Base-by-base conservation (phyloP, 352 stramenopile species). In the Elongisporangium anandrum region DNA sequence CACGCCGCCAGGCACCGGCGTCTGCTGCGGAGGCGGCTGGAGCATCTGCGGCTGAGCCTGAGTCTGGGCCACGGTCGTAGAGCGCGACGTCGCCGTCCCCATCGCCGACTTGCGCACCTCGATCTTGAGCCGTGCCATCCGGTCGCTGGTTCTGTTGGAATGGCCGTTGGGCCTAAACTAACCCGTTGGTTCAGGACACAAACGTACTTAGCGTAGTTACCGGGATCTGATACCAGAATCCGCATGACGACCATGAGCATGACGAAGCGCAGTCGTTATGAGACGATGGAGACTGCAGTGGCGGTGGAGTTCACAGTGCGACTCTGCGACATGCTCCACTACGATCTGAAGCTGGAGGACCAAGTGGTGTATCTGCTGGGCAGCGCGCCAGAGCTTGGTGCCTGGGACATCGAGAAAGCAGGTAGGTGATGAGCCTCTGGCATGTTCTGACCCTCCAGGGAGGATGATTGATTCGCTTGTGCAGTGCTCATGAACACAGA, bases 331-430 rank as follows among this genome's bases (percentile, higher is more conserved):
- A 54, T 50, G 8, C 55, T 67, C 57, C 52, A 58, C 19, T 34
- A 41, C 45, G 67, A 75, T 21, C 49, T 41, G 20, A 34, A 34
- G 24, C 24, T 34, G 7, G 62, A 52, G n/a, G 64, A 69, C 20
- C 49, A 50, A 34, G 59, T 69, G 20, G 63, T 92, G 49, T 88
- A 67, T 60, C 39, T 92, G 16, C 41, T 90, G 20, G 80, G 82
- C 12, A 86, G 68, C 56, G 67, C 61, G 1, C 7, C 39, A 8
- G 78, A 92, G 60, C 60, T 94, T 9, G 85, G 85, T 19, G 68
- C 72, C 10, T 94, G 84, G 84, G 70, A 88, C 57, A 72, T n/a
- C 15, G 68, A 70, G 19, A 65, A 73, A 47, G 84, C 81, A 50
- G 75, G 81, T 88, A 20, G 12, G 58, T 45, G 9, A 3, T 34